phyloP scores from a whole-genome alignment of 331 rosid genomes.

The Saraca asoca region DNA sequence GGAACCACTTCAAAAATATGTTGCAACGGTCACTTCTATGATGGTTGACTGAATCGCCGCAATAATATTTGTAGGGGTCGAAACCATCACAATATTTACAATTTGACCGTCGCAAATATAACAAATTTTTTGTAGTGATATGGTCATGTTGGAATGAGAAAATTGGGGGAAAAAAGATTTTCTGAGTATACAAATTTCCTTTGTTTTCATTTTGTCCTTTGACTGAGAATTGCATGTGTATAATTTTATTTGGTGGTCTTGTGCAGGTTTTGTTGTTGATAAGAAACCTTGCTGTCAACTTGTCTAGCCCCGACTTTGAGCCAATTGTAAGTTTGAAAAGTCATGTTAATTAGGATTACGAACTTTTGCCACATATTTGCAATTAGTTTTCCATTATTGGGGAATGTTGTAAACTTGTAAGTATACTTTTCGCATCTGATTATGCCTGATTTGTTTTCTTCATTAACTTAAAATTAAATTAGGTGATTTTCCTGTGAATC shows the following conservation, averaged over 20 bases:
- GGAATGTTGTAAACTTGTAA: background rate
- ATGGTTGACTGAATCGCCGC: too few relatives aligned
- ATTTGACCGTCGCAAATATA: too few relatives aligned
- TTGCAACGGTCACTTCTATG: too few relatives aligned
- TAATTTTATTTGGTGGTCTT: conserved; percentile 34
- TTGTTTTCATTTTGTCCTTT: conserved; percentile 8
- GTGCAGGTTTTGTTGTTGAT: conserved; percentile 87
- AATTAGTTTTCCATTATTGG: background rate
- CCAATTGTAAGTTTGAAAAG: conserved; percentile 64
- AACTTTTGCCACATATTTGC: conserved; percentile 14
- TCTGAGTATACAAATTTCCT: background rate
- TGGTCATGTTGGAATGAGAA: too few relatives aligned
- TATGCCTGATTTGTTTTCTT: conserved; percentile 8
- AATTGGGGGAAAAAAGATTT: background rate
- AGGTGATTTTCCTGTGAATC: conserved; percentile 5
- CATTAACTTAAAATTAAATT: background rate
- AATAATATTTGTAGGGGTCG: too few relatives aligned
- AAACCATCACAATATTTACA: too few relatives aligned
- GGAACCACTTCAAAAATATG: too few relatives aligned
- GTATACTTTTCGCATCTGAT: conserved; percentile 13
- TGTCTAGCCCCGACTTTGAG: conserved; percentile 84
- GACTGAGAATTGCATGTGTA: conserved; percentile 1
- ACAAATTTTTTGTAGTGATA: too few relatives aligned
- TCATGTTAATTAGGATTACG: conserved; percentile 7
- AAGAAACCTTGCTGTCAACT: conserved; percentile 85